Evolutionary conservation across 768 basidiomycete species (phyloP).

Genomic region (Mycena haematopus): DNA sequence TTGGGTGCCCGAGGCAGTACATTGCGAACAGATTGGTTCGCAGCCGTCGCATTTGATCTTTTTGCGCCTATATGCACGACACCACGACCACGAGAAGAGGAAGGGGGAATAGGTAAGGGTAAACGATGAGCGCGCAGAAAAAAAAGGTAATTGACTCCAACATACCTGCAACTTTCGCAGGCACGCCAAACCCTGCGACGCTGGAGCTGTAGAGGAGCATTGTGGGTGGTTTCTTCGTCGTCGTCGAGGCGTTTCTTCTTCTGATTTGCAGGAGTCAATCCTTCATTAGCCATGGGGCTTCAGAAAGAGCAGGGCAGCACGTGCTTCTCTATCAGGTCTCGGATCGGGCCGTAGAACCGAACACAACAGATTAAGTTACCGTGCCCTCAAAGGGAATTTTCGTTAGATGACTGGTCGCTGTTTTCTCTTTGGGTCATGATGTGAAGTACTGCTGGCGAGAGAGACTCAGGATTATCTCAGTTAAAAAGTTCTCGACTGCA

Average conservation of each 20-base stretch:
- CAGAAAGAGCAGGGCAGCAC: neutral
- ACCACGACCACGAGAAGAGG: no score
- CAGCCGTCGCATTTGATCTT: constrained; percentile 93
- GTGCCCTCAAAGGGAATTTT: no score
- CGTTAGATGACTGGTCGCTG: no score
- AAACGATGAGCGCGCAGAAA: constrained; percentile 26
- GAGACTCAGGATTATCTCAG: no score
- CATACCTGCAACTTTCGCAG: constrained; percentile 87
- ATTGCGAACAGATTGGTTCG: constrained; percentile 88
- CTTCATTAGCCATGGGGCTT: constrained; percentile 25
- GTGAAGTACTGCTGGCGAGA: no score
- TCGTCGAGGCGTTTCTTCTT: constrained; percentile 81
- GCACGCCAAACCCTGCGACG: constrained; percentile 86
- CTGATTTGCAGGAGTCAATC: constrained; percentile 45
- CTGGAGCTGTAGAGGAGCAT: constrained; percentile 79
- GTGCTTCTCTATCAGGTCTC: constrained; percentile 6
- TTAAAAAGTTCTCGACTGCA: no score
- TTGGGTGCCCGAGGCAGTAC: constrained; percentile 71
- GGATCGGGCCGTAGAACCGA: constrained; percentile 11
- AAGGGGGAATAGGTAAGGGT: constrained; percentile 5
- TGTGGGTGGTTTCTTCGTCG: constrained; percentile 57
- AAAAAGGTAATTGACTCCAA: constrained; percentile 24
- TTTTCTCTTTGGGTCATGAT: no score
- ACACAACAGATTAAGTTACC: neutral
- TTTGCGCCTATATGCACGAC: constrained; percentile 66